Conservation (phyloP, 2,329 filamentous ascomycete genomes). For the Fusarium sp. region DNA sequence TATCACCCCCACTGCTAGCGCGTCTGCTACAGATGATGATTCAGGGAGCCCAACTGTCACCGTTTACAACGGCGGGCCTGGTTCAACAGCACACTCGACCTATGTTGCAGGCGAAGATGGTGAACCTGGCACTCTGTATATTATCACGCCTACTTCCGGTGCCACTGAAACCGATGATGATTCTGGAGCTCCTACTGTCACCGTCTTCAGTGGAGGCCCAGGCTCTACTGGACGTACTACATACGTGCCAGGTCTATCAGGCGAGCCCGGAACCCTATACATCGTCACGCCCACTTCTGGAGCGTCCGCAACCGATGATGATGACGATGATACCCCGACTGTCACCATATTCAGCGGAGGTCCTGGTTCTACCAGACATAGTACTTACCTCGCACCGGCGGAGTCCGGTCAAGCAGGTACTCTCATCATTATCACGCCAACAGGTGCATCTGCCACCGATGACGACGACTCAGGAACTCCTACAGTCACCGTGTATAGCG, state of each 20-base stretch:
- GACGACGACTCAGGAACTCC: not conserved
- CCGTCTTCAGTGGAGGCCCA: constrained; percentile 9
- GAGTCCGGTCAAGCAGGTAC: constrained; percentile 6
- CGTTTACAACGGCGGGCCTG: not conserved
- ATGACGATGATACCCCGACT: not conserved
- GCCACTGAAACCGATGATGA: not conserved
- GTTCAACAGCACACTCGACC: not conserved
- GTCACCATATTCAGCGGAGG: constrained; percentile 1
- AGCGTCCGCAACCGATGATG: not conserved
- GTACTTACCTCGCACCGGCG: constrained; percentile 8
- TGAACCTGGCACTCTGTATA: not conserved
- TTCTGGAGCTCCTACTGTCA: not conserved
- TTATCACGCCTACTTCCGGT: not conserved
- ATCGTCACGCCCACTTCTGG: constrained; percentile 8
- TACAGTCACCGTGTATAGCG: not conserved
- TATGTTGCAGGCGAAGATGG: not conserved
- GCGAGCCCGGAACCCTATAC: not conserved
- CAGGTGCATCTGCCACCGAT: not conserved
- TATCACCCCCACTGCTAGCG: not conserved
- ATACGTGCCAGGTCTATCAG: not conserved
- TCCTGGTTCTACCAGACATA: not conserved
- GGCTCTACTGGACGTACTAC: constrained; percentile 5
- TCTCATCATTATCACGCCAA: constrained; percentile 11
- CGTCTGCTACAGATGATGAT: not conserved
- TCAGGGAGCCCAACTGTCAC: constrained; percentile 2